These are phyloP conservation scores for Arabis hirsuta DNA, from an alignment of 345 rosid genomes.

Conservation along the genomic window DNA sequence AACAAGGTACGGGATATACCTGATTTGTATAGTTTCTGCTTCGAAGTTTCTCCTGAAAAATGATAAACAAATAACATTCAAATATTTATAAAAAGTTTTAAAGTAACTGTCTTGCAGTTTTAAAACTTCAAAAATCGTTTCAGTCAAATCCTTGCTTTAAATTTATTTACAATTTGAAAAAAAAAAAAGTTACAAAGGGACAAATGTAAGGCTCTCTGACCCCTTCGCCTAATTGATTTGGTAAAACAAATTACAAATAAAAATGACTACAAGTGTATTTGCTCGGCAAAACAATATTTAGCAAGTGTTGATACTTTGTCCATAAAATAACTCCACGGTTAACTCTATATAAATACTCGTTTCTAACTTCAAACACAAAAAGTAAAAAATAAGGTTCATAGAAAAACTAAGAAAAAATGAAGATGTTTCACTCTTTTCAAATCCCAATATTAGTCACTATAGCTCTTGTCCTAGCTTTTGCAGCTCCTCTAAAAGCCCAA, in stretches of 20 bases:
- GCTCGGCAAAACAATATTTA: no score
- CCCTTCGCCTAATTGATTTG: constrained; percentile 17
- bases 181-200: no score
- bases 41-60: no score
- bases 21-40: no score
- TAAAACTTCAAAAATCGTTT: background rate
- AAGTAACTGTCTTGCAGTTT: constrained; percentile 3
- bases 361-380: constrained; percentile 16
- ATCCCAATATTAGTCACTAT: constrained; percentile 10
- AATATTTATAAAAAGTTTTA: background rate
- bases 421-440: constrained; percentile 26
- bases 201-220: background rate
- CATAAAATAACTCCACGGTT: constrained; percentile 4
- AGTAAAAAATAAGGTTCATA: no score
- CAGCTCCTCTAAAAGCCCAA: constrained; percentile 37
- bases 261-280: constrained; percentile 6
- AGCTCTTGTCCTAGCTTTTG: constrained; percentile 25
- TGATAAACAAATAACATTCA: no score
- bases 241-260: constrained; percentile 26
- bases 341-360: constrained; percentile 28
- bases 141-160: background rate
- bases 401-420: constrained; percentile 4
- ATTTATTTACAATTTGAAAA: background rate
- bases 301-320: no score
- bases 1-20: no score